These are phyloP conservation scores for Aspergillus texensis DNA, from an alignment of 2,329 filamentous ascomycete species.

Conservation along the genomic window DNA sequence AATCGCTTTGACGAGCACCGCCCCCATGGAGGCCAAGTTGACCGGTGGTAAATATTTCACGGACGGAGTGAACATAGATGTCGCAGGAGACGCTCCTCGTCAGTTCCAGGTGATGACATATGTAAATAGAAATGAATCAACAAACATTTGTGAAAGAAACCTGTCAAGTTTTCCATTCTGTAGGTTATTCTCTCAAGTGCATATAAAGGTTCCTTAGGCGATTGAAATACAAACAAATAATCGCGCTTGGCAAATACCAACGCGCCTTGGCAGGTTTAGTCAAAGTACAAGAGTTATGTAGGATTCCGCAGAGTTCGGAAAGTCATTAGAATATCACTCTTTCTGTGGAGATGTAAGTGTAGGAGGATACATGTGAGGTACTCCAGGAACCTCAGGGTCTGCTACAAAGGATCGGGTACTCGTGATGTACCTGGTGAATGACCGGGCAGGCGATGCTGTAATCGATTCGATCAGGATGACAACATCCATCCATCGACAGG, in stretches of 20 bases:
- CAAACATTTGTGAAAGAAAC: not conserved
- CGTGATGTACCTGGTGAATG: not conserved
- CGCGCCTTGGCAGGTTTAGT: slow-evolving; percentile 6
- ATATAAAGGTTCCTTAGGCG: not conserved
- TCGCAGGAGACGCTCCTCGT: not conserved
- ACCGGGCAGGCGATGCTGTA: not conserved
- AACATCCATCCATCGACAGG: not conserved
- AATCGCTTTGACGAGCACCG: no score
- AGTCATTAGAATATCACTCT: no score
- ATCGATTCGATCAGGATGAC: not conserved
- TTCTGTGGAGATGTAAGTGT: no score
- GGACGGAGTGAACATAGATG: not conserved
- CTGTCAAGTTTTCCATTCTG: not conserved
- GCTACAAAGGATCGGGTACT: not conserved
- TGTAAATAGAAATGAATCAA: slow-evolving; percentile 9
- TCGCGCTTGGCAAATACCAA: not conserved
- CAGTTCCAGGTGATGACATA: slow-evolving; percentile 3
- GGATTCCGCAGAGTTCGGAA: slow-evolving; percentile 20
- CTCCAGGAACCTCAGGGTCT: no score
- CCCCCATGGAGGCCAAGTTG: no score
- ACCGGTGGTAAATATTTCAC: slow-evolving; percentile 25
- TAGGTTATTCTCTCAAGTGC: not conserved
- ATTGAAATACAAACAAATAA: slow-evolving; percentile 9
- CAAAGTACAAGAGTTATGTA: slow-evolving; percentile 16
- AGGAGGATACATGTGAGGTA: no score